A percentile compares a stretch with the other conserved stretches of the same genome.
Evolutionary conservation across 371 early-diverging fungal species (phyloP).

Genomic region (Funneliformis caledonium): DNA sequence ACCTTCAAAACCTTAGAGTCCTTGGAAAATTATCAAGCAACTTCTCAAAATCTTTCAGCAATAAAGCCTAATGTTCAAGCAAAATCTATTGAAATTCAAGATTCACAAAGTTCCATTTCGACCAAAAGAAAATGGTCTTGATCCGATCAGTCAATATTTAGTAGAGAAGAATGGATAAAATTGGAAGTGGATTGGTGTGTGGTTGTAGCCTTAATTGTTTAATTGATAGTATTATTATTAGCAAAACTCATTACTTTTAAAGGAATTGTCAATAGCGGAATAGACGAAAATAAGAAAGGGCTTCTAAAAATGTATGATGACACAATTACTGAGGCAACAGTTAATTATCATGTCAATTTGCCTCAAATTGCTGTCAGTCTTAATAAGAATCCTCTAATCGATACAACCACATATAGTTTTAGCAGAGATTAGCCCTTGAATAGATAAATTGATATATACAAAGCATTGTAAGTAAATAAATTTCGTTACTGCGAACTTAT

Average conservation of each 20-base stretch:
- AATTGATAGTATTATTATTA: neutral
- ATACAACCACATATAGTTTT: neutral
- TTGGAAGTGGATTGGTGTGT: neutral
- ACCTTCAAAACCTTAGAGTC: no score
- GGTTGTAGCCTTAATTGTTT: neutral
- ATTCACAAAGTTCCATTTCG: no score
- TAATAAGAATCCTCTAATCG: neutral
- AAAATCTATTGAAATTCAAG: no score
- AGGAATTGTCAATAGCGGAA: neutral
- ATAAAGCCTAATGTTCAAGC: no score
- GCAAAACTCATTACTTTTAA: neutral
- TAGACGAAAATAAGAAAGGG: neutral
- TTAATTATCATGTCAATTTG: slow-evolving; percentile 8
- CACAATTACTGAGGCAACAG: neutral
- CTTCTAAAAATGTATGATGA: slow-evolving; percentile 8
- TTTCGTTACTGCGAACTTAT: slow-evolving; percentile 3
- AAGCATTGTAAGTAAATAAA: slow-evolving; percentile 7
- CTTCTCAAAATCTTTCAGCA: no score
- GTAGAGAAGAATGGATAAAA: slow-evolving; percentile 5
- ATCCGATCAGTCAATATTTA: neutral
- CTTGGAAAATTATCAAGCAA: no score
- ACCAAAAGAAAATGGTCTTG: slow-evolving; percentile 5
- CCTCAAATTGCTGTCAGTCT: neutral
- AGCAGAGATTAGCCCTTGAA: neutral
- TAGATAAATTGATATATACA: neutral